Evolutionary conservation across 352 stramenopile species (phyloP), one percentile per base, ranked within the genome.

Genomic region (Halophytophthora polymorphica): DNA sequence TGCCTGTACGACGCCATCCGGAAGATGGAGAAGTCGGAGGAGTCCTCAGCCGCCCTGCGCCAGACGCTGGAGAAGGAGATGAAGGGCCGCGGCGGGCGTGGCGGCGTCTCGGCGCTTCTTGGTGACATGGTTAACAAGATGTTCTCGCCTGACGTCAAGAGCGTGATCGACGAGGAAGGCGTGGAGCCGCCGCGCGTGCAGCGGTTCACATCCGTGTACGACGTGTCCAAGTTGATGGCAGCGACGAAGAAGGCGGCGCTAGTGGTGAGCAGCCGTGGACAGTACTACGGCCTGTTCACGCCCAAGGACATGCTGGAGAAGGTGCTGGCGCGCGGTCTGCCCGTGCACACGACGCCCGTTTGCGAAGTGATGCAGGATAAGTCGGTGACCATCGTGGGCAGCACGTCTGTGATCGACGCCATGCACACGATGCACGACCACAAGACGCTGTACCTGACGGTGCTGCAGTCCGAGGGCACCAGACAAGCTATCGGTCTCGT

Each of bases 1-100:
- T 99, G 97, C 56, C 55, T 99, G 52, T 98, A 99, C 75, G 96
- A 99, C 73, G 96, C 96, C 3, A 98, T 99, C 48, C 79, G 77
- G 6, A 98, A 98, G 59, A 96, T 99, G 61, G 96, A 99, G 61
- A 93, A 93, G 55, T 83, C 79, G n/a, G 80, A 91, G 50, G 59
- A 84, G 37, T 90, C 79, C n/a, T 88, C 81, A 7, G 61, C 70
- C 7, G 69, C 77, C n/a, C 59, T 93, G 25, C 79, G 81, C 14
- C 73, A 93, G 29, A 89, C 75, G 7, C 57, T 93, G 14, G 80
- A 90, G 61, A 88, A 88, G 45, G 78, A 92, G 46, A 78, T 88
- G 58, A 87, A 77, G 45, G 74, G 45, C 17, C 73, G 73, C 13
- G 56, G 57, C 22, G 69, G 63, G 39, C 50, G 55, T 39, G 49